Evolutionary conservation across 2,329 filamentous ascomycete species (phyloP).

Genomic region (Coniochaeta hoffmannii): DNA sequence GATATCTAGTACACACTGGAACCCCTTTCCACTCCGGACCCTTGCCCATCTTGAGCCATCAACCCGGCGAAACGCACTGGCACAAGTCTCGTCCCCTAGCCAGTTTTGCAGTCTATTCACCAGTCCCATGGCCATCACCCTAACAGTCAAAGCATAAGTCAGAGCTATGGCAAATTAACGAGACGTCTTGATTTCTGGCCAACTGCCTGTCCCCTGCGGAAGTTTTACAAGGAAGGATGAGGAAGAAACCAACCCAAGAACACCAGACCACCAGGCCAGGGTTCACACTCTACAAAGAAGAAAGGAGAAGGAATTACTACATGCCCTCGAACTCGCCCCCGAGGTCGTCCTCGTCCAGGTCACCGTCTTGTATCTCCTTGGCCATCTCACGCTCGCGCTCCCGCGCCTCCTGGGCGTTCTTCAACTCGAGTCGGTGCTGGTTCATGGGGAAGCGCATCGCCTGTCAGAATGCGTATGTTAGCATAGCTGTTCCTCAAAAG

Average conservation of each 20-base stretch:
- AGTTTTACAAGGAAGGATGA: conserved; percentile 13
- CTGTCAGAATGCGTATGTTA: conserved; percentile 38
- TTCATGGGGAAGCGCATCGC: conserved; percentile 99
- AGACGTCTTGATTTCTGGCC: too few species aligned
- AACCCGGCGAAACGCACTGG: too few species aligned
- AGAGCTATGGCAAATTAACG: too few species aligned
- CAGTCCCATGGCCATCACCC: too few species aligned
- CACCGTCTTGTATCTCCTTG: conserved; percentile 97
- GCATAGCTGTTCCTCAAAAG: background rate
- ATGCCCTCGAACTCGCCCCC: conserved; percentile 95
- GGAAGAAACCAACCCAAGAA: conserved; percentile 1
- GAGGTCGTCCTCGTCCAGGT: conserved; percentile 93
- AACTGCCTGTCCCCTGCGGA: background rate
- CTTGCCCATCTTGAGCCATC: too few species aligned
- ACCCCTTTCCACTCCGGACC: background rate
- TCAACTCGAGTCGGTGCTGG: conserved; percentile 92
- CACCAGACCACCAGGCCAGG: background rate
- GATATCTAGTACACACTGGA: conserved; percentile 9
- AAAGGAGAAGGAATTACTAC: conserved; percentile 40
- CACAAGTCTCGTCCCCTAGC: too few species aligned
- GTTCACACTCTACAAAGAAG: background rate
- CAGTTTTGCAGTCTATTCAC: too few species aligned
- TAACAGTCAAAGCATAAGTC: too few species aligned
- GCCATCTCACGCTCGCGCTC: conserved; percentile 94
- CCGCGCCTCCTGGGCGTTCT: conserved; percentile 96